Base-by-base conservation (phyloP, 345 rosid species). In the Lepidium didymum region DNA sequence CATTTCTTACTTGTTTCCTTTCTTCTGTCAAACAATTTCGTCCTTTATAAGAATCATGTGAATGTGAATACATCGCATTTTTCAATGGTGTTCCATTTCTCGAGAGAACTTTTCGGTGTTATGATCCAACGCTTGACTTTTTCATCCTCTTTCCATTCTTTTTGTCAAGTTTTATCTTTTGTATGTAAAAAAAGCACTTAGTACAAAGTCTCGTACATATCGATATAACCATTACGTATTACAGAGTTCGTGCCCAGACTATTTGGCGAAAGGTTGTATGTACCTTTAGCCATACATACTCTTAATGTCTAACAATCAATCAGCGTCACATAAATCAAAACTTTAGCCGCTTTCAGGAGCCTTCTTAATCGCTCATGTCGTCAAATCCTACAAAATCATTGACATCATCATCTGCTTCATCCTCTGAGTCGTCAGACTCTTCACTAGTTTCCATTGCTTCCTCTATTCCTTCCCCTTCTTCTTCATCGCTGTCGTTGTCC, bases 401-500 rank as follows among this genome's bases (percentile, higher is more conserved):
- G n/a, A 64, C 51, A 41, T 81, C 76, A 67, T 79, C 83, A 36
- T 70, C 78, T 4, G 72, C 71, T 66, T 66, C 78, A 7, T 78
- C 78, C 13, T 56, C 86, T 0, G 66, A 73, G 43, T 41, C 33
- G 9, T 83, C 82, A 34, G 36, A 29, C 60, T 65, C 73, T 34
- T 67, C 73, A 52, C 69, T 69, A 6, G 74, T 75, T 50, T 76
- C 79, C 33, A 72, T 68, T 51, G 72, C 73, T 75, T 80, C 85
- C 27, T 71, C 77, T 10, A 64, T 37, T 53, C 36, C 77, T 9
- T 73, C 81, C 61, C 64, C 90, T 5, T 76, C 90, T 31, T 82
- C 91, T 19, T 85, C 91, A 3, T 92, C 96, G 41, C 86, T 91
- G 33, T 86, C 94, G 9, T 79, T 81, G 81, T 88, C 97, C 82